A percentile compares a stretch with the other conserved stretches of the same genome.
These are phyloP conservation scores for Metarhizium album DNA, from an alignment of 2,329 filamentous ascomycete genomes.

Conservation along the genomic window DNA sequence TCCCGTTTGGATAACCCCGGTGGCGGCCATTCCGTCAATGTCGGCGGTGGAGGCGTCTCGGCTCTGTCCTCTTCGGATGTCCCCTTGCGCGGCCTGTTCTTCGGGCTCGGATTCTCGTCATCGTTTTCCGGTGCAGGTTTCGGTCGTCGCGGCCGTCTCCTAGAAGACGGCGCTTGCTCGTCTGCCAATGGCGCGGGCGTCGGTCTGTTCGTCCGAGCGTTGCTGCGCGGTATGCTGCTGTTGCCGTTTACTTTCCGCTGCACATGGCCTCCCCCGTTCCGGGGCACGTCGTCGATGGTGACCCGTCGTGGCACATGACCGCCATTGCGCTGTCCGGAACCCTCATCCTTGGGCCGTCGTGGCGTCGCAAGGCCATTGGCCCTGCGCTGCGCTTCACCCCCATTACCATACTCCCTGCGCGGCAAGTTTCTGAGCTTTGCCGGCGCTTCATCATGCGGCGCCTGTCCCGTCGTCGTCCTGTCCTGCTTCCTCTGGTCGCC, in stretches of 20 bases:
- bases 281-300: not conserved
- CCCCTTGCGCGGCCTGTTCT: conserved; percentile 1
- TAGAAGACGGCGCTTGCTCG: conserved; percentile 15
- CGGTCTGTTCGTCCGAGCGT: not conserved
- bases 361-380: not conserved
- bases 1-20: conserved; percentile 35
- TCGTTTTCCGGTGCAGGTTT: conserved; percentile 19
- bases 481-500: not conserved
- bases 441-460: not conserved
- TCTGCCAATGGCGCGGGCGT: not conserved
- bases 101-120: not conserved
- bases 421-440: not conserved
- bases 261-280: not conserved
- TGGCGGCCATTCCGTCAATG: conserved; percentile 41
- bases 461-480: not conserved
- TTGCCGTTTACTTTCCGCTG: not conserved
- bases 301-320: not conserved
- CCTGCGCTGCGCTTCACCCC: not conserved
- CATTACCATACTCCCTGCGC: not conserved
- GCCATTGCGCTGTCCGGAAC: not conserved
- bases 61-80: not conserved
- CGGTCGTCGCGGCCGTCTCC: conserved; percentile 32
- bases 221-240: not conserved
- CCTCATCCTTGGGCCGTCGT: conserved; percentile 3
- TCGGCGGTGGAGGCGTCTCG: not conserved